Base-by-base conservation (phyloP, 176 grass and related monocot species). In the Bolboschoenus planiculmis region DNA sequence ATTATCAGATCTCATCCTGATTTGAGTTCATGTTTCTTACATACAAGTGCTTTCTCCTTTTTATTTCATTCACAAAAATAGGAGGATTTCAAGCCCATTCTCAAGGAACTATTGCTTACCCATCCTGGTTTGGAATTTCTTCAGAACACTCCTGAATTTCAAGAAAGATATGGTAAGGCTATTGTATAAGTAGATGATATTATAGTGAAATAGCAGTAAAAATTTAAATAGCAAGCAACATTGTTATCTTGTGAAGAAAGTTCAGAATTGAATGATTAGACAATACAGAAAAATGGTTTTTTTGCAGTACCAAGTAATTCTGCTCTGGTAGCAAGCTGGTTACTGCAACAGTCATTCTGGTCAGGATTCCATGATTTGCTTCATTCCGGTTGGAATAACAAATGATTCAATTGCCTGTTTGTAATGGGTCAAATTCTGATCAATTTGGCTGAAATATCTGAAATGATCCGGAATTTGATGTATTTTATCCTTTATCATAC, bases 51-150 rank as follows among this genome's bases (percentile, higher is more conserved):
- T 55, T 26, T 88, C 24, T 83, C 53, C 79, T 84, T 81, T 40
- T 56, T 82, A 37, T 74, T 63, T 59, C 27, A 30, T 48, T 78
- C 53, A 39, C 74, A 70, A 68, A 76, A 86, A 59, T 87, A 99
- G 96, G 92, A 99, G 79, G 91, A 99, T 80, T 93, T 99, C 30
- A 95, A 93, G 84, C 96, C 91, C 1, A 56, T 99, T 87, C 92
- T 99, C 66, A 87, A 75, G 79, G 96, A 99, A 59, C 93, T 99
- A 84, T 86, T 95, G 92, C 87, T 92, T 50, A 93, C 87, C 67
- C 96, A 99, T 86, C 89, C 91, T 82, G 93, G 96, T 21, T 84
- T 99, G 74, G 96, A 99, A 64, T 99, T 99, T 81, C 88, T 99
- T 79, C 94, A 99, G 83, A 93, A 84, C 59, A 99, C 96, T 78